Conservation (phyloP, 2,329 filamentous ascomycete species). For the Xenoacremonium recifei region DNA sequence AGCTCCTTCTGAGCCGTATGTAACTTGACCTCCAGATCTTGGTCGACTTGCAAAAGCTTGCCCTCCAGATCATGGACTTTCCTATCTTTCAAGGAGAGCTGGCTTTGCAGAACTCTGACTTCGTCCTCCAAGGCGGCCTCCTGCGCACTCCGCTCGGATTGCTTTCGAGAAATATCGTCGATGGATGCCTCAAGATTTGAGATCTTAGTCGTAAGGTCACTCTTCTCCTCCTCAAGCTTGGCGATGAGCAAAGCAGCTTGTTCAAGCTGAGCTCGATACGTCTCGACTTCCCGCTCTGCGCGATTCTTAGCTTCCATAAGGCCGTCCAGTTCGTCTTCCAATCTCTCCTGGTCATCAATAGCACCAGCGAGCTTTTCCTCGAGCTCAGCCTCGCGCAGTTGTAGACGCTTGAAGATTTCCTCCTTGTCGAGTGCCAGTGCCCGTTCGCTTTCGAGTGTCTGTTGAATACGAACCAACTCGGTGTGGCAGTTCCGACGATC, state of each 20-base stretch:
- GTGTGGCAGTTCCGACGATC: slow-evolving; percentile 83
- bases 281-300: slow-evolving; percentile 80
- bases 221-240: slow-evolving; percentile 84
- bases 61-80: slow-evolving; percentile 85
- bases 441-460: slow-evolving; percentile 92
- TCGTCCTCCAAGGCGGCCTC: slow-evolving; percentile 79
- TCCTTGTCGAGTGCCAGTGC: slow-evolving; percentile 97
- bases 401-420: slow-evolving; percentile 96
- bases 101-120: slow-evolving; percentile 87
- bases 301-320: slow-evolving; percentile 86
- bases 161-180: slow-evolving; percentile 65
- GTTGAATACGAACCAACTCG: slow-evolving; percentile 86
- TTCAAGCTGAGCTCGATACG: slow-evolving; percentile 78
- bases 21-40: slow-evolving; percentile 85
- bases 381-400: slow-evolving; percentile 85
- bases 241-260: slow-evolving; percentile 87
- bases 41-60: slow-evolving; percentile 80
- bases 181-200: slow-evolving; percentile 70
- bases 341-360: slow-evolving; percentile 87
- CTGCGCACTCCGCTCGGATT: slow-evolving; percentile 71
- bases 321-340: slow-evolving; percentile 91
- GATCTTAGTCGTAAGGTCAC: slow-evolving; percentile 65
- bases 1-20: slow-evolving; percentile 77
- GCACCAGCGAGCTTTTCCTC: slow-evolving; percentile 90
- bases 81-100: slow-evolving; percentile 82